Evolutionary conservation across 2,329 filamentous ascomycete species (phyloP).

Genomic region (Neurospora crassa): DNA sequence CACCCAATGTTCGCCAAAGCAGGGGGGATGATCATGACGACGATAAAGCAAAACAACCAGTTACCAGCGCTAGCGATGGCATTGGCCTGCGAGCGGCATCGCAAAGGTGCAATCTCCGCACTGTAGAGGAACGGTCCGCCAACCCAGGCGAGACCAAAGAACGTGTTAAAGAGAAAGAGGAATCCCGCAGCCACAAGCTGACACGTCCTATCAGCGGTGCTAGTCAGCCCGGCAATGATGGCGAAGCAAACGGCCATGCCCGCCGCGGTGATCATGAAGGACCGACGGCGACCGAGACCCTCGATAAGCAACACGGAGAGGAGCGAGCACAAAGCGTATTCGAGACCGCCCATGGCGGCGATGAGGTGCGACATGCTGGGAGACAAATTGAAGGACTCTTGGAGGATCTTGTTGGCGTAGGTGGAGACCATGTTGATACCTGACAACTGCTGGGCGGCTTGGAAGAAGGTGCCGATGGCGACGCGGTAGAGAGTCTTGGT

Average conservation of each 20-base stretch:
- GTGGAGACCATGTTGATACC: constrained; percentile 36
- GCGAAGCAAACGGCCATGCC: constrained; percentile 54
- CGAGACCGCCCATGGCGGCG: constrained; percentile 39
- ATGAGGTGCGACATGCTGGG: constrained; percentile 34
- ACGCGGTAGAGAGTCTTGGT: constrained; percentile 11
- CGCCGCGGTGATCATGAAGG: constrained; percentile 32
- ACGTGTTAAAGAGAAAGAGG: not conserved
- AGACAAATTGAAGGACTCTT: constrained; percentile 17
- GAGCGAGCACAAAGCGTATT: constrained; percentile 47
- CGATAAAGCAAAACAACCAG: constrained; percentile 40
- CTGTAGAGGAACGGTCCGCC: not conserved
- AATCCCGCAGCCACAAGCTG: not conserved
- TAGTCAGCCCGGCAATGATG: constrained; percentile 50
- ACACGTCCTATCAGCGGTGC: not conserved
- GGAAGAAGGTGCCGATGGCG: constrained; percentile 7
- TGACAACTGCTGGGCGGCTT: constrained; percentile 12
- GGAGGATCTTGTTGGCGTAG: constrained; percentile 36
- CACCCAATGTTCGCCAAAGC: constrained; percentile 49
- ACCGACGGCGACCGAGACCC: constrained; percentile 33
- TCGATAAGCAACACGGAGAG: constrained; percentile 44
- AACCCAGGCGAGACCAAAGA: not conserved
- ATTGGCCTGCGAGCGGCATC: not conserved
- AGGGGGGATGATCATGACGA: constrained; percentile 53
- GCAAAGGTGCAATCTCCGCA: not conserved
- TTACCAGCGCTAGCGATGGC: constrained; percentile 50